Evolutionary conservation across 371 early-diverging fungal genomes (phyloP), one percentile per base, ranked within the genome.

Genomic region (Mucor circinelloides): DNA sequence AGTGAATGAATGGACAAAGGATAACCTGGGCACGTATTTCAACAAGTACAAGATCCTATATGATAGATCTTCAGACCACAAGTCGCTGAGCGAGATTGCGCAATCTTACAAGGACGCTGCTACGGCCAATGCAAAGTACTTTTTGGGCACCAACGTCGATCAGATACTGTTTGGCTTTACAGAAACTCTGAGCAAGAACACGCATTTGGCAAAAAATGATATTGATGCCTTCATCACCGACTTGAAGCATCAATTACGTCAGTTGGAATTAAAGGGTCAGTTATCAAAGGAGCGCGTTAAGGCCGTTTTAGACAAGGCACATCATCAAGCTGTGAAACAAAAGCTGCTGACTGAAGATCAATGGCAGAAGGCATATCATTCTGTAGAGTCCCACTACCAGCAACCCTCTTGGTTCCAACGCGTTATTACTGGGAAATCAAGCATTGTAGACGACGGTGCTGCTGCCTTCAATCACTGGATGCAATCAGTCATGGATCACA

Each of bases 1-100:
- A 50, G 62, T 72, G 31, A 15, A 59, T 4, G 42, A 69, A 36
- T 82, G 82, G 82, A 77, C 77, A 30, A 71, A 56, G 15, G 78
- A 82, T 30, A 69, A 69, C 48, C 19, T 74, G 9, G 58, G 66
- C 5, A 38, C 64, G 0, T 82, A 75, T 58, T 67, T 82, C 27
- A 70, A 77, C 48, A 79, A 72, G 38, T 79, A 79, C 70, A 72
- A 68, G 3, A 60, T 64, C 25, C 23, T 61, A 4, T 64, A 70
- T 38, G 70, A 73, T 27, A 69, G 59, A 36, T 56, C 58, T 10
- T 6, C 13, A 48, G 71, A 66, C 19, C 50, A 62, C 10, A 58
- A 57, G n/a, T 57, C 69, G 2, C 58, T 70, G 21, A 36, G 58
- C 8, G 68, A 64, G 12, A 65, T 60, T 21, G 67, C 61, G 3